These are phyloP conservation scores for Aspergillus nidulans DNA, from an alignment of 495 filamentous ascomycete species.

Conservation along the genomic window DNA sequence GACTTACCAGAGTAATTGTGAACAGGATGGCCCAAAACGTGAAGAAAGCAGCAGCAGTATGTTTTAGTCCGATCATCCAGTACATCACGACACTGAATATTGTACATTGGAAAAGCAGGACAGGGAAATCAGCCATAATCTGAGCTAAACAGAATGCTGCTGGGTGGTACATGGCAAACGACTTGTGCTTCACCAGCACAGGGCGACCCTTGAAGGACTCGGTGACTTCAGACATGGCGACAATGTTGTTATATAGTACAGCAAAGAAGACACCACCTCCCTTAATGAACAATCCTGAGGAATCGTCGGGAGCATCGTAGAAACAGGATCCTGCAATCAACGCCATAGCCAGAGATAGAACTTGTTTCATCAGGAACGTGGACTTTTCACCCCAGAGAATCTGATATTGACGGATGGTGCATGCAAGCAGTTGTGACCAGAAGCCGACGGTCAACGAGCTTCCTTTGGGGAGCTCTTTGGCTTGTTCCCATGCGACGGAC, in stretches of 20 bases:
- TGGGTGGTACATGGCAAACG: constrained; percentile 62
- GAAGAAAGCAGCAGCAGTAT: constrained; percentile 49
- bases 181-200: constrained; percentile 56
- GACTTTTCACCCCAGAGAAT: constrained; percentile 58
- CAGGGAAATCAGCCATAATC: constrained; percentile 64
- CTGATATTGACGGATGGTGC: constrained; percentile 51
- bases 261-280: constrained; percentile 66
- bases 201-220: constrained; percentile 65
- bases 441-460: constrained; percentile 58
- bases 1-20: constrained; percentile 23
- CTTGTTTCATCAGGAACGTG: constrained; percentile 57
- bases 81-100: constrained; percentile 69
- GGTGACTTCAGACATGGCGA: constrained; percentile 68
- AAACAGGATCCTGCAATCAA: constrained; percentile 37
- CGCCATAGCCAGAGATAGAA: constrained; percentile 33
- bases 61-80: constrained; percentile 59
- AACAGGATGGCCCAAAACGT: constrained; percentile 47
- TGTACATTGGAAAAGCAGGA: constrained; percentile 58
- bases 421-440: constrained; percentile 52
- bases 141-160: constrained; percentile 68
- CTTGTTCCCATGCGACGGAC: constrained; percentile 39
- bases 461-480: constrained; percentile 33
- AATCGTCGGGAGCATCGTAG: constrained; percentile 40
- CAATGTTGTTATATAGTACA: constrained; percentile 67
- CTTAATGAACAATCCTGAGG: constrained; percentile 48